Evolutionary conservation across 345 rosid species (phyloP).

Genomic region (Abelmoschus esculentus): DNA sequence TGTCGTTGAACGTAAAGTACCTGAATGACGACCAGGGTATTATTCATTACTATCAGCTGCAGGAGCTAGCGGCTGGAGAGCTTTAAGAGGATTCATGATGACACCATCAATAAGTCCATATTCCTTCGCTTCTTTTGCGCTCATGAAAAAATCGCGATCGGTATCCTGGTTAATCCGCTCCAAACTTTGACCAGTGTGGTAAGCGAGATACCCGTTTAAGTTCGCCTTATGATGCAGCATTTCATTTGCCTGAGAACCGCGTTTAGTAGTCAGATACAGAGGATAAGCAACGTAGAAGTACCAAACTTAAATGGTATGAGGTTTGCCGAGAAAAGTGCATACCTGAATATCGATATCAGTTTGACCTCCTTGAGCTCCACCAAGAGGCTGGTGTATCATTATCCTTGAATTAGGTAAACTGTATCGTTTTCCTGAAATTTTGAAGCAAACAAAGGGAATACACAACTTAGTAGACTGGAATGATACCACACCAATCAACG

Average conservation of each 20-base stretch:
- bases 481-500: constrained; percentile 1
- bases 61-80: constrained; percentile 64
- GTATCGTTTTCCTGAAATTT: constrained; percentile 67
- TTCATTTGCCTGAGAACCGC: constrained; percentile 66
- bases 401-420: constrained; percentile 95
- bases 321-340: background rate
- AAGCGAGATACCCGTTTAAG: constrained; percentile 77
- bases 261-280: background rate
- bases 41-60: constrained; percentile 27
- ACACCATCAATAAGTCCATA: constrained; percentile 89
- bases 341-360: constrained; percentile 93
- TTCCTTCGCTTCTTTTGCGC: constrained; percentile 83
- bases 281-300: background rate
- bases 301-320: background rate
- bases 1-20: constrained; percentile 4
- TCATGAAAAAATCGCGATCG: constrained; percentile 95
- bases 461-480: constrained; percentile 2
- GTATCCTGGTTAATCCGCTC: constrained; percentile 82
- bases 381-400: constrained; percentile 99
- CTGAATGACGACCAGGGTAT: background rate
- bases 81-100: constrained; percentile 80
- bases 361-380: constrained; percentile 92
- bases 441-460: constrained; percentile 7
- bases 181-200: constrained; percentile 85
- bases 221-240: constrained; percentile 94